Conservation (phyloP, 768 basidiomycete genomes). For the Rhizopogon vesiculosus region DNA sequence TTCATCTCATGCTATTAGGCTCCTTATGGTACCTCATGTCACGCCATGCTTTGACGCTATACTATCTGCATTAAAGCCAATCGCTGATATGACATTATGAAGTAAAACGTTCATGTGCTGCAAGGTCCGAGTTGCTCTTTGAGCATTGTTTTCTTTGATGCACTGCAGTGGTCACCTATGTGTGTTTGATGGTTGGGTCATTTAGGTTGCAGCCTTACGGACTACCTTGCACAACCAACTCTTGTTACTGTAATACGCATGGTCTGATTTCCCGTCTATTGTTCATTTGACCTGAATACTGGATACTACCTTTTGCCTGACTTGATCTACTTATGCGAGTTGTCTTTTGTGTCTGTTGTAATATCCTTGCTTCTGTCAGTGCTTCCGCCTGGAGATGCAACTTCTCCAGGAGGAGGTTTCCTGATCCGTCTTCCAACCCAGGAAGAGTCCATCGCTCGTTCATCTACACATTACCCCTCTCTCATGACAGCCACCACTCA, state of each 20-base stretch:
- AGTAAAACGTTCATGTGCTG: neutral
- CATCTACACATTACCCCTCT: conserved; percentile 57
- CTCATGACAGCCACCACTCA: conserved; percentile 44
- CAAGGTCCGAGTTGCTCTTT: neutral
- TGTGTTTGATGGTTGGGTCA: neutral
- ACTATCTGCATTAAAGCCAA: conserved; percentile 8
- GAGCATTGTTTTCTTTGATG: neutral
- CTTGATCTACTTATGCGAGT: too few species aligned
- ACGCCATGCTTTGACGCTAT: conserved; percentile 8
- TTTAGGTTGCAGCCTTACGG: neutral
- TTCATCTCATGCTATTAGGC: conserved; percentile 4
- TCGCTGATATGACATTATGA: neutral
- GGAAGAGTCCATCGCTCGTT: conserved; percentile 67
- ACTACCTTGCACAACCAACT: too few species aligned
- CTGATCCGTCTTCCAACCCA: conserved; percentile 62
- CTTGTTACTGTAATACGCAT: too few species aligned
- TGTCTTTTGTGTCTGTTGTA: too few species aligned
- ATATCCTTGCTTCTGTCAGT: neutral
- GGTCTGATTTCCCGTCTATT: neutral
- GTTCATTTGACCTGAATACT: neutral
- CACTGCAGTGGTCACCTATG: neutral
- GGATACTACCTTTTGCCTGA: neutral
- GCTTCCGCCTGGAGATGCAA: conserved; percentile 44
- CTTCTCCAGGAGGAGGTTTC: conserved; percentile 65
- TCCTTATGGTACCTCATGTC: conserved; percentile 9